phyloP scores from a whole-genome alignment of 164 flowering plant species.

The Euptelea pleiosperma region DNA sequence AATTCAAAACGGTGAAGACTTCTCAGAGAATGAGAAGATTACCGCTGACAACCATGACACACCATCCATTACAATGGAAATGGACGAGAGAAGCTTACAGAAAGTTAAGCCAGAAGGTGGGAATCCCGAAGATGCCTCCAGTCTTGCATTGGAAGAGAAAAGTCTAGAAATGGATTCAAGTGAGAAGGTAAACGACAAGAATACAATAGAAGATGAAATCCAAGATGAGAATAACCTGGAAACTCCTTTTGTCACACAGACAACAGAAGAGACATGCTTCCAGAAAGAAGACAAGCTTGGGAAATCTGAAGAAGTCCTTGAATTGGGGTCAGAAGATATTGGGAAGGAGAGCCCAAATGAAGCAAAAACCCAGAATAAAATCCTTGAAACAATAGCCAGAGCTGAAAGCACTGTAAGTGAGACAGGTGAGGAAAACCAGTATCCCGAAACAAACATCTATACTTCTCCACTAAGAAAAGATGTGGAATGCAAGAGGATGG shows the following conservation, averaged over 20 bases:
- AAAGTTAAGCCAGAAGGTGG: conserved; percentile 4
- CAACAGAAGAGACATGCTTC: conserved; percentile 7
- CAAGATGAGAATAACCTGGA: conserved; percentile 2
- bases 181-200: background rate
- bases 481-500: too few species aligned
- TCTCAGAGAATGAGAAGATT: background rate
- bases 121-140: background rate
- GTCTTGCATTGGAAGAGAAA: background rate
- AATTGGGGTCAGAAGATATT: background rate
- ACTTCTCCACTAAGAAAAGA: too few species aligned
- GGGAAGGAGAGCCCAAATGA: background rate
- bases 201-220: background rate
- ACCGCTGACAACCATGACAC: background rate
- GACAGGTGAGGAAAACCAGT: too few species aligned
- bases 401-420: too few species aligned
- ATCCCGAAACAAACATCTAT: too few species aligned
- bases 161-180: background rate
- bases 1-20: conserved; percentile 11
- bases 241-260: background rate
- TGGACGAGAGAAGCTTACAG: conserved; percentile 1
- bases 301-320: background rate
- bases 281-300: background rate
- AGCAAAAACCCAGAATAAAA: conserved; percentile 1
- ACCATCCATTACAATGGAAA: background rate
- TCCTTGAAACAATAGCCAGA: too few species aligned